phyloP scores from a whole-genome alignment of 192 early-diverging fungal genomes.

The Geranomyces variabilis region DNA sequence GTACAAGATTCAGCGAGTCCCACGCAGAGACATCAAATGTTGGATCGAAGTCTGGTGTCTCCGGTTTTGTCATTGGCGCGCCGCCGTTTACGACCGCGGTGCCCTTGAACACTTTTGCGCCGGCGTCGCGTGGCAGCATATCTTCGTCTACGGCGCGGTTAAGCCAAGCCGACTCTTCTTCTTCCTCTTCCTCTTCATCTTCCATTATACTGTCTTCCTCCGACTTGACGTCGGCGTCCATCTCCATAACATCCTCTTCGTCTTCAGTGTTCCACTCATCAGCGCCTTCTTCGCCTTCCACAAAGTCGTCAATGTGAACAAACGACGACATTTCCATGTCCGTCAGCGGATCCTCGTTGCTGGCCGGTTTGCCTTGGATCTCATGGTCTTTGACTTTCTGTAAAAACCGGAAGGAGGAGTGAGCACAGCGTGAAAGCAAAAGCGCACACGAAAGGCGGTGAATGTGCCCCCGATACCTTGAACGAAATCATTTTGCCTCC shows the following conservation, averaged over 20 bases:
- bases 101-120: not conserved
- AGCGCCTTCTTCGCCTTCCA: slow-evolving; percentile 48
- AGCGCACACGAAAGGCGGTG: no score
- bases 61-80: no score
- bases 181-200: slow-evolving; percentile 21
- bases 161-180: no score
- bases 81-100: not conserved
- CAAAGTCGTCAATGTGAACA: slow-evolving; percentile 74
- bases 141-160: slow-evolving; percentile 8
- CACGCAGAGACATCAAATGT: slow-evolving; percentile 60
- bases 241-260: slow-evolving; percentile 25
- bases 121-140: slow-evolving; percentile 29
- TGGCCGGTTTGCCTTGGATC: no score
- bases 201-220: not conserved
- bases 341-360: not conserved
- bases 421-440: not conserved
- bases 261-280: slow-evolving; percentile 35
- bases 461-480: slow-evolving; percentile 54
- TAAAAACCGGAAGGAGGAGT: not conserved
- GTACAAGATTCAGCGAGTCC: slow-evolving; percentile 62
- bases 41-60: slow-evolving; percentile 5
- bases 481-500: slow-evolving; percentile 71
- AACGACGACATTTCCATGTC: slow-evolving; percentile 14
- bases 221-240: not conserved
- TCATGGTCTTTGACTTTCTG: slow-evolving; percentile 24